Base-by-base conservation (phyloP, 1,139 yeast genomes). In the Yamadazyma oceani region DNA sequence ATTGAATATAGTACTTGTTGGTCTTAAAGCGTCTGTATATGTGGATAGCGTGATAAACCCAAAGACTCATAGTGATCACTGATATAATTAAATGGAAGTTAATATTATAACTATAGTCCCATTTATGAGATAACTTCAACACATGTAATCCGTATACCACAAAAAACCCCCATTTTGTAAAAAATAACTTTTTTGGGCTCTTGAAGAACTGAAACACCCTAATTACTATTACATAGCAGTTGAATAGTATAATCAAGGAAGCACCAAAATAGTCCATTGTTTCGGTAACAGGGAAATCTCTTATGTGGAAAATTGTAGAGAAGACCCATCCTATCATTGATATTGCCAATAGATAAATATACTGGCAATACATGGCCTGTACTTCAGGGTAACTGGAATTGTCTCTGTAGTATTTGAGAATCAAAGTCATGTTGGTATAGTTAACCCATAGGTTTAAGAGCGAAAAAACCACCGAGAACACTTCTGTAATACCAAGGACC, bases 241-340 rank as follows among this genome's bases (percentile, higher is more conserved):
- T 69, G 37, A 62, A 53, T 26, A 69, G 45, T 6, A 71, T 60
- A 4, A 71, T 67, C 15, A 62, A 62, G 31, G 69, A 66, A 1
- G 77, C 77, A 0, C 76, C 76, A 41, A 61, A 60, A 44, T 71
- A 71, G 45, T 71, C 77, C 36, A 70, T 48, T 2, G 70, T 58
- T 42, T 71, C 77, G 2, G 75, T 69, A 2, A 56, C n/a, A 0
- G 64, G 49, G 23, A 55, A 56, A 43, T 71, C 77, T 32, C 73
- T 53, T 21, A 60, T 60, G 45, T 71, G 77, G 47, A 70, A 71
- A 14, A 69, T 37, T 4, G 62, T 55, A 40, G 74, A 68, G 40
- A 62, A 63, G 1, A 43, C 30, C 77, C 77, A 71, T 2, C 75
- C 76, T 2, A 56, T 36, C 38, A 68, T 47, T 7, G 68, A 59